phyloP scores from a whole-genome alignment of 257 asterid species.

The Linderniella brevidens region DNA sequence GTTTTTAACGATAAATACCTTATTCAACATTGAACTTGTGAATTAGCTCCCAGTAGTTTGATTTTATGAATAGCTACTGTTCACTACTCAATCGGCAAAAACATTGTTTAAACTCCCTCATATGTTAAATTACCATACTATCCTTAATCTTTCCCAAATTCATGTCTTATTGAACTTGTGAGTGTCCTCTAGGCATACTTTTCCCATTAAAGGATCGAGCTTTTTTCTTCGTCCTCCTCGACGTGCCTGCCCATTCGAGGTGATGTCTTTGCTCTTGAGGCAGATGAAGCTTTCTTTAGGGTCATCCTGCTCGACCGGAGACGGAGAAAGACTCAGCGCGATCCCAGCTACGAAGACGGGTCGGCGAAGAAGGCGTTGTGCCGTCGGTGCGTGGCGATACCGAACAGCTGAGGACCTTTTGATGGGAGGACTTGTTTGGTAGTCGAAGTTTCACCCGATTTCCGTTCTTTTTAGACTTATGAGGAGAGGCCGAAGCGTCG shows the following conservation, averaged over 20 bases:
- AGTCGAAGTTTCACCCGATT: slow-evolving; percentile 78
- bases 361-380: slow-evolving; percentile 83
- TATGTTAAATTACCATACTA: no score
- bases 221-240: slow-evolving; percentile 93
- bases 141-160: no score
- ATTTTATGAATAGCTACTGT: no score
- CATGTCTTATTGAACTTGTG: slow-evolving; percentile 20
- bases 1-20: no score
- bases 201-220: slow-evolving; percentile 41
- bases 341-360: slow-evolving; percentile 37
- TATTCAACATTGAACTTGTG: no score
- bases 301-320: slow-evolving; percentile 43
- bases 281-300: slow-evolving; percentile 45
- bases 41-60: no score
- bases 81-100: no score
- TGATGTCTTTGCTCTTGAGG: slow-evolving; percentile 69
- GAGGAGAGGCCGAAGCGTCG: no score
- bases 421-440: slow-evolving; percentile 35
- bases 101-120: no score
- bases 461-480: slow-evolving; percentile 43
- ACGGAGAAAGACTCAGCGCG: slow-evolving; percentile 55
- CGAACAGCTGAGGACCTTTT: slow-evolving; percentile 38
- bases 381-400: slow-evolving; percentile 47
- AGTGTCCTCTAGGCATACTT: slow-evolving; percentile 41
- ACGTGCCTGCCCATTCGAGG: slow-evolving; percentile 72